Evolutionary conservation across 192 early-diverging fungal genomes (phyloP), one percentile per base, ranked within the genome.

Genomic region (Rhizophagus sp.): DNA sequence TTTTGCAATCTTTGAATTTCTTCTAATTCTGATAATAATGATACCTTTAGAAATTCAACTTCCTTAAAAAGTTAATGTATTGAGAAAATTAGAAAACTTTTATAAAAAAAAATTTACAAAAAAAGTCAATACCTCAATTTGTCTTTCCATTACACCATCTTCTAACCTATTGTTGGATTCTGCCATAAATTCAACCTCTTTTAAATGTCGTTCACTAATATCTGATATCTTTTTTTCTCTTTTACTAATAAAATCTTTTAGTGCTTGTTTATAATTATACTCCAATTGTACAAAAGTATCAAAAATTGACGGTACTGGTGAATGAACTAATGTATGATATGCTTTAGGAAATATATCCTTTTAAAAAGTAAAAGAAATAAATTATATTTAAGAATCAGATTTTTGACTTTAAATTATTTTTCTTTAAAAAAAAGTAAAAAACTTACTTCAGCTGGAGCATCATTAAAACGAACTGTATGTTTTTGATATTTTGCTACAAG

Each of bases 331-430:
- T 8, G 89, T 88, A 49, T 89, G 86, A 78, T 87, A 89, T 5
- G 89, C 89, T 79, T 87, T 88, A 19, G 88, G 86, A 76, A 90
- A 90, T 61, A 86, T 81, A 66, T 90, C 87, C 89, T 90, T 79
- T 41, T 12, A 64, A 34, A 25, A 33, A 33, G n/a, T 61, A 57
- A 19, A 7, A 57, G 19, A 22, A 57, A 22, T 19, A 57, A 22
- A 36, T 36, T 36, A 30, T 30, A 30, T 36, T 36, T 36, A 36
- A 4, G 34, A 36, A 30, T 30, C 30, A 30, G 30, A 36, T 36
- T 36, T 36, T 36, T 0, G 4, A 36, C 2, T 36, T n/a, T 36
- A 36, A 36, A 36, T 36, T 3, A 36, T 36, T 17, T 79, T 47
- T 47, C 7, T 44, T 10, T 8, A 44, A 44, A 10, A 44, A 10